These are phyloP conservation scores for Claviceps spartinae DNA, from an alignment of 2,329 filamentous ascomycete species.

Conservation along the genomic window DNA sequence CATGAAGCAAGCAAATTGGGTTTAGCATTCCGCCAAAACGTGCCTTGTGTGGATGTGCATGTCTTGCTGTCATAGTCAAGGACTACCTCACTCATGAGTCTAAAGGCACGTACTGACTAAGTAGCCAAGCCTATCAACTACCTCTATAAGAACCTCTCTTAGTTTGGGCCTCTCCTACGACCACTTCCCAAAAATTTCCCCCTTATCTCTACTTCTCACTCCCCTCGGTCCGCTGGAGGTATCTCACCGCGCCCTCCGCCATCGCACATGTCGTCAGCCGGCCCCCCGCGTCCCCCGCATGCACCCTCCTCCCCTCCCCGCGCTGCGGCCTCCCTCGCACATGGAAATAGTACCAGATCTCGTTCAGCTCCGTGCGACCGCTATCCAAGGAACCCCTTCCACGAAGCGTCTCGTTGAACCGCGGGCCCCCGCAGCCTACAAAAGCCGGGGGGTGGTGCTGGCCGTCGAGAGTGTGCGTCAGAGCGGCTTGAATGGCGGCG, in stretches of 20 bases:
- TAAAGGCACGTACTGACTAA: too few species aligned
- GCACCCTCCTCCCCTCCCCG: constrained; percentile 28
- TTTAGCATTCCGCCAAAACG: too few species aligned
- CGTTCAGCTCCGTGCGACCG: constrained; percentile 42
- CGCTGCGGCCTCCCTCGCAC: constrained; percentile 44
- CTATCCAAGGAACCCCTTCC: constrained; percentile 40
- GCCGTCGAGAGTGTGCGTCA: constrained; percentile 34
- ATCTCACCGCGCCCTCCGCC: constrained; percentile 36
- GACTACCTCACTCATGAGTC: too few species aligned
- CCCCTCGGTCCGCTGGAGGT: constrained; percentile 33
- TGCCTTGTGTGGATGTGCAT: too few species aligned
- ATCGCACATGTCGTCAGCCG: constrained; percentile 41
- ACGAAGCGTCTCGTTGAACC: constrained; percentile 45
- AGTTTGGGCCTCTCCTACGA: not conserved
- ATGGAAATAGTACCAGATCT: constrained; percentile 56
- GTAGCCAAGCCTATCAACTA: too few species aligned
- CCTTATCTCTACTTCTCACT: constrained; percentile 10
- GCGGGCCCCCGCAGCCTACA: constrained; percentile 45
- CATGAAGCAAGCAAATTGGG: too few species aligned
- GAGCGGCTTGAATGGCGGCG: constrained; percentile 33
- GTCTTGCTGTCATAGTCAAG: too few species aligned
- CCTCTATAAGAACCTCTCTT: too few species aligned
- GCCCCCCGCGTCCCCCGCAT: constrained; percentile 32
- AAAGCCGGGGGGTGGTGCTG: constrained; percentile 35
- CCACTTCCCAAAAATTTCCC: not conserved